These are phyloP conservation scores for Eucalyptus camaldulensis DNA, from an alignment of 345 rosid species.

Conservation along the genomic window DNA sequence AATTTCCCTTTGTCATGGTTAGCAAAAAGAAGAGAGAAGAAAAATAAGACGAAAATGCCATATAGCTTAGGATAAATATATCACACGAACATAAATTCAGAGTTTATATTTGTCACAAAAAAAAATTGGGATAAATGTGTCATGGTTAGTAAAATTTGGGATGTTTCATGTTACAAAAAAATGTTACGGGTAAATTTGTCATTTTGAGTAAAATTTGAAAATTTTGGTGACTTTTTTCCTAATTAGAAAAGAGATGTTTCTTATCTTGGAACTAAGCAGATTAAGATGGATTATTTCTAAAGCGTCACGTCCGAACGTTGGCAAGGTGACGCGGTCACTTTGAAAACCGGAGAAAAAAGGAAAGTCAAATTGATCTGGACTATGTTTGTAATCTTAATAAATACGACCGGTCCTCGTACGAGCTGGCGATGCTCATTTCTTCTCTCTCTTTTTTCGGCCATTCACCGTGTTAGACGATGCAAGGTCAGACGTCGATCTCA, in stretches of 20 bases:
- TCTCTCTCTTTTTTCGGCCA: background rate
- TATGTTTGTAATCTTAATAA: background rate
- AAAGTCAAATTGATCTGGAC: background rate
- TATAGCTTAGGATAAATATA: accelerated
- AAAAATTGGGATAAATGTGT: accelerated
- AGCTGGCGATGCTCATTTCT: background rate
- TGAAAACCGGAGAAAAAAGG: background rate
- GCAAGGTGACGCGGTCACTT: background rate
- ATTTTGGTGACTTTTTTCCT: accelerated
- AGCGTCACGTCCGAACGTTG: background rate
- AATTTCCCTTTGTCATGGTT: accelerated
- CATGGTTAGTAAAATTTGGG: accelerated
- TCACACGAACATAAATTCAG: accelerated
- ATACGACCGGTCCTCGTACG: background rate
- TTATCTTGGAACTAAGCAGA: background rate
- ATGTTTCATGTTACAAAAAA: too few species aligned
- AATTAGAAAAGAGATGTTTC: too few species aligned
- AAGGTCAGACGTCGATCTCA: background rate
- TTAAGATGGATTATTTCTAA: background rate
- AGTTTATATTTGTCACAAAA: accelerated
- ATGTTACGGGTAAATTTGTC: accelerated
- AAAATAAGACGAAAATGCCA: accelerated
- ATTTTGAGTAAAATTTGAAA: accelerated
- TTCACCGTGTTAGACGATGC: too few species aligned
- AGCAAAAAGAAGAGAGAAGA: accelerated